phyloP scores from a whole-genome alignment of 2,329 filamentous ascomycete genomes.

The Decorospora gaudefroyi region DNA sequence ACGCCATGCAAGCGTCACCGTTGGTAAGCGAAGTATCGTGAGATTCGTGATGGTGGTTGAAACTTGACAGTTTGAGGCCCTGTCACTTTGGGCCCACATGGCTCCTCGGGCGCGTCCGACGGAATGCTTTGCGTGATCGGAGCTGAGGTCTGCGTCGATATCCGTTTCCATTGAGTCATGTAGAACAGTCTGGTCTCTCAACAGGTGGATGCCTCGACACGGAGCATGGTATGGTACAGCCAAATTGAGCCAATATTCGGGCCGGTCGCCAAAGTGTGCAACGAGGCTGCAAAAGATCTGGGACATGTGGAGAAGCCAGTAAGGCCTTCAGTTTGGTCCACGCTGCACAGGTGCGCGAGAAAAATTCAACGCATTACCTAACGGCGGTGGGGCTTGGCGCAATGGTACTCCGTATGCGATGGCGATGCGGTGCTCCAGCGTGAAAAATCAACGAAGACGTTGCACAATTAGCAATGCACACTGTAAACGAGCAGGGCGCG shows the following conservation, averaged over 20 bases:
- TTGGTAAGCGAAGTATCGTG: slow-evolving; percentile 36
- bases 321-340: slow-evolving; percentile 26
- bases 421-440: slow-evolving; percentile 18
- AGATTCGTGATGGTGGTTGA: slow-evolving; percentile 24
- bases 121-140: slow-evolving; percentile 11
- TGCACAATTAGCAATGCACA: slow-evolving; percentile 30
- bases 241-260: slow-evolving; percentile 22
- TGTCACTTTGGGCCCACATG: slow-evolving; percentile 1
- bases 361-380: slow-evolving; percentile 40
- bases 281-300: slow-evolving; percentile 28
- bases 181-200: slow-evolving; percentile 37
- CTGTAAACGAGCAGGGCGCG: neutral
- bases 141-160: slow-evolving; percentile 9
- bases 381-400: slow-evolving; percentile 36
- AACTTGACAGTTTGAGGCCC: slow-evolving; percentile 11
- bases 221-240: slow-evolving; percentile 16
- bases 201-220: slow-evolving; percentile 36
- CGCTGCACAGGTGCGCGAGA: slow-evolving; percentile 18
- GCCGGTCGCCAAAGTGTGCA: slow-evolving; percentile 27
- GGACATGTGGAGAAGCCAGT: slow-evolving; percentile 32
- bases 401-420: too few species aligned
- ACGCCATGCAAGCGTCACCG: slow-evolving; percentile 12
- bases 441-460: slow-evolving; percentile 20
- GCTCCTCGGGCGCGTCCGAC: slow-evolving; percentile 18
- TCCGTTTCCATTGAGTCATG: slow-evolving; percentile 30